Evolutionary conservation across 495 filamentous ascomycete genomes (phyloP), one percentile per base, ranked within the genome.

Genomic region (Penicillium antarcticum): DNA sequence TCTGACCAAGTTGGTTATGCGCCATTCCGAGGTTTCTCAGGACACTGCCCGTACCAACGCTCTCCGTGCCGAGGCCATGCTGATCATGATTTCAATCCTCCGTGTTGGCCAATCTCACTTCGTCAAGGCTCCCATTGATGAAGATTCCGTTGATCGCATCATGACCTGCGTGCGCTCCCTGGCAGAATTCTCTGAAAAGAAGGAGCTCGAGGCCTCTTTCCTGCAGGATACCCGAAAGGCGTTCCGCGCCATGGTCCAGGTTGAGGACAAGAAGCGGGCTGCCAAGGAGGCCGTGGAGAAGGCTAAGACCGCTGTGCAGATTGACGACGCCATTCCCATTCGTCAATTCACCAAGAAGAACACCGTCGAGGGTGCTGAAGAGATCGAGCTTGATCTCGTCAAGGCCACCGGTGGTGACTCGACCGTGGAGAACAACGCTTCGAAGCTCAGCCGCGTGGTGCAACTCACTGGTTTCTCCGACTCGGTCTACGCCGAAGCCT

Each of bases 381-480:
- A 91, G 61, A 82, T 92, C 49, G 92, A 92, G 61, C 68, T 89
- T 42, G 95, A 99, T 69, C 80, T 99, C 19, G 92, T 92, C 70
- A 91, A 88, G 70, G 95, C 95, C 2, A 95, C 91, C 6, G 95
- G 92, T 40, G 94, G 91, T 38, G 95, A 97, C 65, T 79, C 85
- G 8, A 80, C 81, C 8, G 81, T 86, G 6, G 95, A 96, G 63
- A 91, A 95, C 58, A 80, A 95, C 0, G 83, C 90, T 12, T 95
- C 90, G 42, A 99, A 99, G 69, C 80, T 99, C 45, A 96, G 87
- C 77, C 82, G 94, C 12, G 94, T 99, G 24, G 95, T 97, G 12
- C 95, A 97, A 66, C 81, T 99, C 36, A 99, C 95, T 19, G 95
- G 95, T 46, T 99, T 99, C 81, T 97, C 95, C 2, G 95, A 99